Conservation (phyloP, 768 basidiomycete species). For the Termitomyces heimii region DNA sequence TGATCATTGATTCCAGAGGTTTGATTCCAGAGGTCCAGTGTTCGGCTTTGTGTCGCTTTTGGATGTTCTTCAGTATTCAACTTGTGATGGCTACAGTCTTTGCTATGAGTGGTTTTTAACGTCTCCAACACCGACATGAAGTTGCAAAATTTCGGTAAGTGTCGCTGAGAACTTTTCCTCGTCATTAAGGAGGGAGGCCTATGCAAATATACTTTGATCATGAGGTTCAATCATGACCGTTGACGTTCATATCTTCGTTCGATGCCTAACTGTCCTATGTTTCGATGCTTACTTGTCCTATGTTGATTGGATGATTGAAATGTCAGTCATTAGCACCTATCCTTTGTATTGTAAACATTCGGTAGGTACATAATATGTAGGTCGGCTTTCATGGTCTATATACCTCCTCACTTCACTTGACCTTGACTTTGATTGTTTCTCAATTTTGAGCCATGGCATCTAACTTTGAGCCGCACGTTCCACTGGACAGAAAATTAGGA, state of each 20-base stretch:
- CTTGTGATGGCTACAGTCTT: not conserved
- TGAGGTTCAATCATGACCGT: no score
- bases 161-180: not conserved
- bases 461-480: not conserved
- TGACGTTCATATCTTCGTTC: not conserved
- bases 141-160: not conserved
- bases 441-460: not conserved
- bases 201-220: not conserved
- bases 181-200: not conserved
- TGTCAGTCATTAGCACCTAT: not conserved
- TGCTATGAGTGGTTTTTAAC: not conserved
- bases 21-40: not conserved
- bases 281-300: no score
- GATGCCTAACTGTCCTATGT: not conserved
- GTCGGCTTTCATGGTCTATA: not conserved
- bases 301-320: constrained; percentile 11
- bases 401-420: not conserved
- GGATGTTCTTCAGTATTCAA: not conserved
- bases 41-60: not conserved
- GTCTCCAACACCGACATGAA: not conserved
- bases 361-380: not conserved
- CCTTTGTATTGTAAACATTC: not conserved
- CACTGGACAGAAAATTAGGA: not conserved
- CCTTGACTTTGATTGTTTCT: not conserved
- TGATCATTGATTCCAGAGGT: not conserved